phyloP scores from a whole-genome alignment of 2,329 filamentous ascomycete species.

The Diplodia scrobiculata region DNA sequence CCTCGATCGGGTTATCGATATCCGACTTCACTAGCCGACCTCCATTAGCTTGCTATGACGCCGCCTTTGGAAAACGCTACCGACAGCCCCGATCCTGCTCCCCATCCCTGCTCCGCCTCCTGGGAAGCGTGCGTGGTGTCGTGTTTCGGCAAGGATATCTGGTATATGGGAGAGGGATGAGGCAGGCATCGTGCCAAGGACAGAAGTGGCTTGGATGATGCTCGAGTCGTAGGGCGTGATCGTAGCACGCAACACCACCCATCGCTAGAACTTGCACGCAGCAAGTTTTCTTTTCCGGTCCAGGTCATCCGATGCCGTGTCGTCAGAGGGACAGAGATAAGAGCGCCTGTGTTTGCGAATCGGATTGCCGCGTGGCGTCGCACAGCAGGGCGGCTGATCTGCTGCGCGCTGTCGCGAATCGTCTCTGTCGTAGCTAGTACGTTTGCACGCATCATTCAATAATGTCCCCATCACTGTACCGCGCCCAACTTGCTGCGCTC shows the following conservation, averaged over 20 bases:
- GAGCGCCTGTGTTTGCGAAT: not conserved
- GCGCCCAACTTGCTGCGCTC: not conserved
- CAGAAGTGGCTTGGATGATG: not conserved
- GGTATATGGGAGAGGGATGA: not conserved
- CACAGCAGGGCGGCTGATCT: slow-evolving; percentile 21
- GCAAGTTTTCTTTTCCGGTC: not conserved
- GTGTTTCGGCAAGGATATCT: not conserved
- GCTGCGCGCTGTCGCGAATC: slow-evolving; percentile 6
- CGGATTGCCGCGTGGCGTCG: not conserved
- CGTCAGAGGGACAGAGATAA: slow-evolving; percentile 5
- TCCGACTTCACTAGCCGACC: not conserved
- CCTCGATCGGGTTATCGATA: not conserved
- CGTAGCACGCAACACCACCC: not conserved
- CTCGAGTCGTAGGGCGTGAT: not conserved
- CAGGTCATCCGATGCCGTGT: not conserved
- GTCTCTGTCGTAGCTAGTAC: not conserved
- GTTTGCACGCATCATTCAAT: not conserved
- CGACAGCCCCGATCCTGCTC: not conserved
- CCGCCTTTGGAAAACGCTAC: not conserved
- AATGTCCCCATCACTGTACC: not conserved
- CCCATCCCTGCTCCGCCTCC: not conserved
- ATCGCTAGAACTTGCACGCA: not conserved
- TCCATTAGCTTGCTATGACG: not conserved
- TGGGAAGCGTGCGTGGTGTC: not conserved
- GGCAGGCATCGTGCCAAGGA: slow-evolving; percentile 21